Conservation (phyloP, 2,329 filamentous ascomycete genomes). For the Endothia cerciana region DNA sequence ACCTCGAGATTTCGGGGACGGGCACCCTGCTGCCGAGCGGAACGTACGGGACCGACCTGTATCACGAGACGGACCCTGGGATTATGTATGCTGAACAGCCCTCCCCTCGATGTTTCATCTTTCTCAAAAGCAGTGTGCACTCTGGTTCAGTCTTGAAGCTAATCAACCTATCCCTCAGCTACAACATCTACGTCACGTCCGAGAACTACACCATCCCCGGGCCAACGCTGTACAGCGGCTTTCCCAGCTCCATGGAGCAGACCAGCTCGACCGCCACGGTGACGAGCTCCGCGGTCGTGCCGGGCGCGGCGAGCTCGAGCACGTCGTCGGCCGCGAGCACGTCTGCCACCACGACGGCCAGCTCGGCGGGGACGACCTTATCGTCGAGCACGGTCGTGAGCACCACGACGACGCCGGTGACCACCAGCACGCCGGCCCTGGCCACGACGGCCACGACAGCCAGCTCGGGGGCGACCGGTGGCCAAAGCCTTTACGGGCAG, state of each 20-base stretch:
- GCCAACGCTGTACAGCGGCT: conserved; percentile 29
- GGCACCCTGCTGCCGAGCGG: conserved; percentile 46
- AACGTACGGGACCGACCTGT: conserved; percentile 54
- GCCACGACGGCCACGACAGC: conserved; percentile 18
- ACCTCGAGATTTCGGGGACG: conserved; percentile 51
- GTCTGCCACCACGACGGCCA: conserved; percentile 7
- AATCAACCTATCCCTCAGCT: no score
- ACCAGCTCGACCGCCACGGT: conserved; percentile 27
- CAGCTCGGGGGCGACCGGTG: neutral
- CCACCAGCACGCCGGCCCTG: conserved; percentile 12
- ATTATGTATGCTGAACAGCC: conserved; percentile 44
- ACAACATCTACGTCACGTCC: conserved; percentile 53
- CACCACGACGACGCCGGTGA: conserved; percentile 15
- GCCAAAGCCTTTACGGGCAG: conserved; percentile 39
- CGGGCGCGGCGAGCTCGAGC: neutral
- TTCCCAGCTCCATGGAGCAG: conserved; percentile 33
- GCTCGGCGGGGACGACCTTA: neutral
- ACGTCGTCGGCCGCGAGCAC: conserved; percentile 13
- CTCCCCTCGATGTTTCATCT: no score
- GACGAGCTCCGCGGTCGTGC: conserved; percentile 25
- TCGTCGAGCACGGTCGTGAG: conserved; percentile 5
- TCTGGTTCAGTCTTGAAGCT: no score
- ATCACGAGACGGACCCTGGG: conserved; percentile 55
- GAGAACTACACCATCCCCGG: conserved; percentile 29
- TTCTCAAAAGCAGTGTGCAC: no score